These are phyloP conservation scores for Globisporangium alternatum DNA, from an alignment of 352 stramenopile genomes.

Conservation along the genomic window DNA sequence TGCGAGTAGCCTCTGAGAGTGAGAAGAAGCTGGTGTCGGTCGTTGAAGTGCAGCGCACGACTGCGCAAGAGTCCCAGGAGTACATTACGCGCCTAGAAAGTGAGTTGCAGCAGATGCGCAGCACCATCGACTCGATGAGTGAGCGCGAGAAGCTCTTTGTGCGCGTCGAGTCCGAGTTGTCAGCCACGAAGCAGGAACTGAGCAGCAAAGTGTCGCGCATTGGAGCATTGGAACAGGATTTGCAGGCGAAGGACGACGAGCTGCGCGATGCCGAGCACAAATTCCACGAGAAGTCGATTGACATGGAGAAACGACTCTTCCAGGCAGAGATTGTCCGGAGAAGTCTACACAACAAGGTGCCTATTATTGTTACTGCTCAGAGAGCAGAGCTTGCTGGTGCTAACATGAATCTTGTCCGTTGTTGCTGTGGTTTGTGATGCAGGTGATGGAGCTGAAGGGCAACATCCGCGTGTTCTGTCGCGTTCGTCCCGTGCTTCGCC, in stretches of 20 bases:
- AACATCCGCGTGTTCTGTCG: constrained; percentile 97
- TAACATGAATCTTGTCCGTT: background rate
- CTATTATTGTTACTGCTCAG: background rate
- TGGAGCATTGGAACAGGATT: constrained; percentile 33
- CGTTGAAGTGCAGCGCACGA: constrained; percentile 25
- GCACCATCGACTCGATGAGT: constrained; percentile 21
- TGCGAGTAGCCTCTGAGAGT: constrained; percentile 25
- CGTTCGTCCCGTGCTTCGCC: constrained; percentile 84
- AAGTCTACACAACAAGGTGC: constrained; percentile 84
- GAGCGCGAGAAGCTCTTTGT: constrained; percentile 42
- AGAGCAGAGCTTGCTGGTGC: background rate
- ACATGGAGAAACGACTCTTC: constrained; percentile 50
- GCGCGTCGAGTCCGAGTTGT: constrained; percentile 34
- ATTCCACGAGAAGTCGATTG: constrained; percentile 29
- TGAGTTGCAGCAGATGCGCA: constrained; percentile 32
- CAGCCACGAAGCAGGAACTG: constrained; percentile 32
- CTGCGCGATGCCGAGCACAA: constrained; percentile 21
- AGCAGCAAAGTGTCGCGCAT: constrained; percentile 25
- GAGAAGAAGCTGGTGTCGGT: constrained; percentile 31
- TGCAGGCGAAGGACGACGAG: constrained; percentile 29
- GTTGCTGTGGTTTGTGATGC: constrained; percentile 1
- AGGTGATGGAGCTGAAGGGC: constrained; percentile 95
- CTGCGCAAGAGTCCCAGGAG: constrained; percentile 24
- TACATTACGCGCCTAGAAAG: constrained; percentile 32
- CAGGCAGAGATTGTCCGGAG: constrained; percentile 68